A percentile compares a stretch with the other conserved stretches of the same genome.
These are phyloP conservation scores for Penicillium sp. DNA, from an alignment of 2,329 filamentous ascomycete species.

Conservation along the genomic window DNA sequence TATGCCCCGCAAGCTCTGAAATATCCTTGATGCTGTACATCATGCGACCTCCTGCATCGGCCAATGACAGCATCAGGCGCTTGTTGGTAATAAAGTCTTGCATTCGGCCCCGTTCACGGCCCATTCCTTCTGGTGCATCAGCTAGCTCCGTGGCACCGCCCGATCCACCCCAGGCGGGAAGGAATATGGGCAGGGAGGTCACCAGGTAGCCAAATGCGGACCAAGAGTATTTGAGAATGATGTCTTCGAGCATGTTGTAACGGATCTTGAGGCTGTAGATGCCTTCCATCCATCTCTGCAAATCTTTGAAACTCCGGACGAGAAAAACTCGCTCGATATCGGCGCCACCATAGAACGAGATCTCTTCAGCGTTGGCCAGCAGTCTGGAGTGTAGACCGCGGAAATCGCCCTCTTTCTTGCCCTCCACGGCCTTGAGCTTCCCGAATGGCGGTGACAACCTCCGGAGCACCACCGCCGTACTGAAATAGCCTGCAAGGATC, in stretches of 20 bases:
- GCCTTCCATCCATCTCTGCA: slow-evolving; percentile 95
- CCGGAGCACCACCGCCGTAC: slow-evolving; percentile 84
- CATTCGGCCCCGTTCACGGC: slow-evolving; percentile 77
- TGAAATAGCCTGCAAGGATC: slow-evolving; percentile 84
- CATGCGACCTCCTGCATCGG: slow-evolving; percentile 93
- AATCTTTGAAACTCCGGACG: slow-evolving; percentile 82
- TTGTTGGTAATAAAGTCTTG: slow-evolving; percentile 99
- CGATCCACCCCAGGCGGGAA: slow-evolving; percentile 87
- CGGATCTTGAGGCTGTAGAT: slow-evolving; percentile 97
- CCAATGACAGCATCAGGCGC: slow-evolving; percentile 91
- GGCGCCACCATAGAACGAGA: slow-evolving; percentile 94
- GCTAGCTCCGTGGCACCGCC: slow-evolving; percentile 65
- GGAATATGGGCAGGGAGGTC: slow-evolving; percentile 85
- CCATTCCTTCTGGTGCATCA: slow-evolving; percentile 27
- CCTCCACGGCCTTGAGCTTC: slow-evolving; percentile 93
- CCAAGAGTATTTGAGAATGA: slow-evolving; percentile 97
- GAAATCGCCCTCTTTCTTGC: slow-evolving; percentile 91
- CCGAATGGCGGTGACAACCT: slow-evolving; percentile 90
- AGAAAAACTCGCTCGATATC: slow-evolving; percentile 92
- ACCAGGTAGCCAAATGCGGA: slow-evolving; percentile 94
- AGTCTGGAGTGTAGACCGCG: slow-evolving; percentile 81
- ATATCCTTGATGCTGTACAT: slow-evolving; percentile 99
- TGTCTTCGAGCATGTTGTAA: slow-evolving; percentile 98
- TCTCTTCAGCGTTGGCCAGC: slow-evolving; percentile 94
- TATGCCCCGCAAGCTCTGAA: slow-evolving; percentile 91